Base-by-base conservation (phyloP, 495 filamentous ascomycete species). In the Hypoxylon intermedium region DNA sequence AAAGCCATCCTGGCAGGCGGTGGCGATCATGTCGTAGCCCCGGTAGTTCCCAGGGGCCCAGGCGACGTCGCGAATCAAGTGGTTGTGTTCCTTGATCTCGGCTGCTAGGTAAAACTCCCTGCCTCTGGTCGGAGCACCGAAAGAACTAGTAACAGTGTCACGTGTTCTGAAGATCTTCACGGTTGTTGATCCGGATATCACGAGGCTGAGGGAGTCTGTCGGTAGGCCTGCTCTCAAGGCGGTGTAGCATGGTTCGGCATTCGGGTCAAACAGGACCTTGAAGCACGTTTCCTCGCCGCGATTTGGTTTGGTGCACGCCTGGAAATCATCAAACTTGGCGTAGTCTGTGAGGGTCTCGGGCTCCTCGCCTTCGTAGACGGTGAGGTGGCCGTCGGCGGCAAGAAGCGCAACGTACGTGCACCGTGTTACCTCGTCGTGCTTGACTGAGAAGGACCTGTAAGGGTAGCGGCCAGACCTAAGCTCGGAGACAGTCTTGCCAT, bases 11-110 rank as follows among this genome's bases (percentile, higher is more conserved):
- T 93, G 92, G 68, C 90, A 91, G 0, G 91, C 93, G 26, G 93
- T 95, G 3, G 94, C 95, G 62, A 98, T 82, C 48, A 96, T 79
- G 70, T 99, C 93, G 67, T 88, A 92, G 1, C 92, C 92, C 24
- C 92, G 74, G 30, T 90, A 87, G 63, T 91, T 92, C 11, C 91
- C 91, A 46, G 89, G 89, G 6, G 94, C 92, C 94, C 94, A 99
- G 6, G 90, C 86, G 4, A 97, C 87, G 66, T 96, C 93, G 45
- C 93, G 81, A n/a, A 99, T 89, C 34, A 98, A 76, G 0, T 86
- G 85, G 2, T 81, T 74, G 63, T 96, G 89, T 0, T 84, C 84
- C 23, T 67, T 69, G 20, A 98, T 76, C 66, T 91, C 89, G 21
- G 88, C 84, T 3, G 91, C 91, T 9, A 88, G 80, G 61, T 93